Conservation (phyloP, 441 rosid genomes). For the Macaranga tanarius region DNA sequence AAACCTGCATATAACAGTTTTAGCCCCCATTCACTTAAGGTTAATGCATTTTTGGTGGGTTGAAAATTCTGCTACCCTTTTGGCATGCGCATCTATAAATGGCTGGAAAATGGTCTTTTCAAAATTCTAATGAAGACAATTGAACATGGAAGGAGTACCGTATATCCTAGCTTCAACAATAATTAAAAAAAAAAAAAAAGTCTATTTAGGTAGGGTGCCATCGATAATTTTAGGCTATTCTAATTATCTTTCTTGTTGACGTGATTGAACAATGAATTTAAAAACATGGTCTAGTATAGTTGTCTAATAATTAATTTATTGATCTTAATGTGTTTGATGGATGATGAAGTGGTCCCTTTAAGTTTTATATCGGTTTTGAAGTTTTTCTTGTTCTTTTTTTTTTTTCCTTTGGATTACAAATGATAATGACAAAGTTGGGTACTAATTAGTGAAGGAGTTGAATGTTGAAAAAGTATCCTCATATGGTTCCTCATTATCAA, state of each 20-base stretch:
- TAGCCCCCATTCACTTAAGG: not conserved
- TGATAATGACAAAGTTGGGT: constrained; percentile 2
- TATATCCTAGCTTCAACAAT: not conserved
- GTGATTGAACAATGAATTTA: constrained; percentile 7
- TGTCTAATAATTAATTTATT: constrained; percentile 6
- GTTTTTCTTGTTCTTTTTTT: not conserved
- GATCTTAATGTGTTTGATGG: not conserved
- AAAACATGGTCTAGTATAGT: not conserved
- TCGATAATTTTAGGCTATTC: constrained; percentile 3
- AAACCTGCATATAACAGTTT: not conserved
- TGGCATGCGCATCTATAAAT: not conserved
- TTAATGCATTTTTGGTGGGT: not conserved
- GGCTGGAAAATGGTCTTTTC: constrained; percentile 1
- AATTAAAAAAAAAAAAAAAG: not conserved
- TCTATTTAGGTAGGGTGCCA: constrained; percentile 5
- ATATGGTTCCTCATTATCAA: not conserved
- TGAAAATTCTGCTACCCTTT: not conserved
- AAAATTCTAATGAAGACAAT: not conserved
- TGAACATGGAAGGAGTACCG: not conserved
- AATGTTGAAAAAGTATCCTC: not conserved
- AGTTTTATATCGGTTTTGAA: not conserved
- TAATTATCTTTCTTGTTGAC: not conserved
- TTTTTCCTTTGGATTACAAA: not conserved
- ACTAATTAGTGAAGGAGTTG: not conserved
- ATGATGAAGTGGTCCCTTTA: not conserved